Evolutionary conservation across 2,329 filamentous ascomycete species (phyloP), one percentile per base, ranked within the genome.

Genomic region (Uncinocarpus reesii): DNA sequence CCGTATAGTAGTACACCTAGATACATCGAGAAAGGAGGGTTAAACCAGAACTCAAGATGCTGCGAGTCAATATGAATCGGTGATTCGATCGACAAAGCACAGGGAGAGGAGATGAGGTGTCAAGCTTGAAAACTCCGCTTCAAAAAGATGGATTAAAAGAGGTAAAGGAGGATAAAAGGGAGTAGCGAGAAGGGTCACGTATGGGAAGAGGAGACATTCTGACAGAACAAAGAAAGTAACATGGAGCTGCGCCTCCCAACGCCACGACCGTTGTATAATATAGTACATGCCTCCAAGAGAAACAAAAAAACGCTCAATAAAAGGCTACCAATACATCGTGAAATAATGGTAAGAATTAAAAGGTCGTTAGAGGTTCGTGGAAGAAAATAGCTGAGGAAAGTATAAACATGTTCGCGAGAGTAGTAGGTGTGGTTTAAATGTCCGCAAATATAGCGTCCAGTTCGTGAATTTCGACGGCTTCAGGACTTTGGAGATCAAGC

Each of bases 391-490:
- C 15, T 2, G 28, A 26, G 16, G 6, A 20, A 21, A 42, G 10
- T 20, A 23, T 18, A 15, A 29, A 18, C 13, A 8, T 16, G n/a
- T 37, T 21, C 7, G 18, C 8, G 32, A 18, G n/a, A 16, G 31
- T 13, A 29, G 5, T 15, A 31, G 18, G 69, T 29, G 5, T 16
- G 10, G 10, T 24, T 47, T 21, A 87, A 65, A 80, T 86, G 56
- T 79, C 81, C 61, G 85, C 82, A 59, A 95, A 78, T 63, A 95
- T 77, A 58, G 84, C 80, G 61, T 96, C 90, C 20, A 96, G 80
- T 72, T 98, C 92, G 40, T 95, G 87, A 42, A 96, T 78, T 64
- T 93, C 88, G 57, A 96, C 83, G 55, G 81, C 84, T 70, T 96
- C 92, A 1, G 89, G 88, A 62, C 81, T 87, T 62, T 75, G 74